A percentile compares a stretch with the other conserved stretches of the same genome.
These are phyloP conservation scores for Fallopia convolvulus DNA, from an alignment of 148 eudicot species.

Conservation along the genomic window DNA sequence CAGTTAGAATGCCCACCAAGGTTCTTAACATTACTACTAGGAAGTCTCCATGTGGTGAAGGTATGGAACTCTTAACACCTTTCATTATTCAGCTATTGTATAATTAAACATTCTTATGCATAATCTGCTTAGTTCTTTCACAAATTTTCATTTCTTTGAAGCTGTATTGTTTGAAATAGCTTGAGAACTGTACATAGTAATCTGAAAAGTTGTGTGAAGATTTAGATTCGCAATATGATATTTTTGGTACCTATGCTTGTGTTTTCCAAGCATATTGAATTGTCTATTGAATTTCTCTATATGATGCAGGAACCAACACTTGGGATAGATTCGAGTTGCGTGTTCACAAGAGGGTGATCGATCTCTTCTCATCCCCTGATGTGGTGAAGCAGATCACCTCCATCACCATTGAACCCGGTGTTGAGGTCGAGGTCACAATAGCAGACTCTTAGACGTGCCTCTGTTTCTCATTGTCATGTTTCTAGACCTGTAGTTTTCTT, in stretches of 20 bases:
- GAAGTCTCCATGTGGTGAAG: conserved; percentile 98
- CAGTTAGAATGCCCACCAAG: conserved; percentile 96
- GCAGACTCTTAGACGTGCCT: conserved; percentile 36
- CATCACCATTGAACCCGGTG: conserved; percentile 67
- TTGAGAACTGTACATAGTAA: too few species aligned
- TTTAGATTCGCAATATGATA: neutral
- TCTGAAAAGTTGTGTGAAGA: too few species aligned
- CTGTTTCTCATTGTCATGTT: conserved; percentile 12
- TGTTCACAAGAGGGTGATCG: conserved; percentile 63
- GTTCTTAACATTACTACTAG: conserved; percentile 82
- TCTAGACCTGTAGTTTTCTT: neutral
- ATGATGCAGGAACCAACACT: conserved; percentile 47
- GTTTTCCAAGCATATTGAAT: neutral
- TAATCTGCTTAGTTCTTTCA: neutral
- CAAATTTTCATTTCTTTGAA: neutral
- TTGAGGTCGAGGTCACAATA: conserved; percentile 62
- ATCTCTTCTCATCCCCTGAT: conserved; percentile 62
- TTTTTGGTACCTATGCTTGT: neutral
- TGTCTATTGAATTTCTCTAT: neutral
- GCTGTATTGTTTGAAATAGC: neutral
- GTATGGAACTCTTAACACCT: conserved; percentile 26
- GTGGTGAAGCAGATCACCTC: conserved; percentile 68
- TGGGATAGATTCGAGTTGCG: conserved; percentile 56
- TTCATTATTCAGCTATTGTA: neutral
- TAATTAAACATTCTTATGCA: neutral